phyloP scores from a whole-genome alignment of 768 basidiomycete genomes.

The Roridomyces roridus region DNA sequence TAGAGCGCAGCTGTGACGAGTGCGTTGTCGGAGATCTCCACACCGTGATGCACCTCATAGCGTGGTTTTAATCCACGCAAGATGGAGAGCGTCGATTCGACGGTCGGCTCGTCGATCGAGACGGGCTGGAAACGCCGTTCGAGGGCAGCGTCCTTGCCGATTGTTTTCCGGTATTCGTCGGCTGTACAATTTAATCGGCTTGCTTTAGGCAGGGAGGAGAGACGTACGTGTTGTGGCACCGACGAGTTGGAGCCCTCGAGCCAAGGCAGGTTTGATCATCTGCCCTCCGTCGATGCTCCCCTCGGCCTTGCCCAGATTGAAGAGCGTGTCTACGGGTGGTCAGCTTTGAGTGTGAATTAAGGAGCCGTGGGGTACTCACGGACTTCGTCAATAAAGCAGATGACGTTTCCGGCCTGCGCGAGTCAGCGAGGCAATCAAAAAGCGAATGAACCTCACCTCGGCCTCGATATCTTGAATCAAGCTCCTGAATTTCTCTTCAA shows the following conservation, averaged over 20 bases:
- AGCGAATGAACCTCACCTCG: no score
- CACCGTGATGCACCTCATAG: slow-evolving; percentile 94
- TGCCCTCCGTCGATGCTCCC: slow-evolving; percentile 92
- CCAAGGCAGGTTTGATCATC: slow-evolving; percentile 93
- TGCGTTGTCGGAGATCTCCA: slow-evolving; percentile 88
- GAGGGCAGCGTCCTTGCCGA: slow-evolving; percentile 90
- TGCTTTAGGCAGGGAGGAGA: no score
- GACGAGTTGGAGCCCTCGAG: slow-evolving; percentile 85
- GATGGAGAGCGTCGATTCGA: slow-evolving; percentile 85
- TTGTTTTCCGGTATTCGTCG: slow-evolving; percentile 91
- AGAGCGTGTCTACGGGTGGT: slow-evolving; percentile 66
- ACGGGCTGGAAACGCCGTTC: slow-evolving; percentile 93
- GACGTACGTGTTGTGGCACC: slow-evolving; percentile 89
- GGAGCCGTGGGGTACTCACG: slow-evolving; percentile 56
- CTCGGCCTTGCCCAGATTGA: slow-evolving; percentile 90
- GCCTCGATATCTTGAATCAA: slow-evolving; percentile 90
- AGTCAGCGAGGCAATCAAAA: slow-evolving; percentile 16
- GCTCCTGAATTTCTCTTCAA: slow-evolving; percentile 93
- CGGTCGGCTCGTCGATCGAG: slow-evolving; percentile 85
- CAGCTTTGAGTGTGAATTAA: background rate
- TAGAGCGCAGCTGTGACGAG: slow-evolving; percentile 88
- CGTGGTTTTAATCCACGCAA: slow-evolving; percentile 83
- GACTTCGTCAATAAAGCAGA: slow-evolving; percentile 95
- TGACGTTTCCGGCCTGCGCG: slow-evolving; percentile 70
- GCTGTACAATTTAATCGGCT: no score